phyloP scores from a whole-genome alignment of 2,329 filamentous ascomycete genomes.

The Botryotinia narcissicola region DNA sequence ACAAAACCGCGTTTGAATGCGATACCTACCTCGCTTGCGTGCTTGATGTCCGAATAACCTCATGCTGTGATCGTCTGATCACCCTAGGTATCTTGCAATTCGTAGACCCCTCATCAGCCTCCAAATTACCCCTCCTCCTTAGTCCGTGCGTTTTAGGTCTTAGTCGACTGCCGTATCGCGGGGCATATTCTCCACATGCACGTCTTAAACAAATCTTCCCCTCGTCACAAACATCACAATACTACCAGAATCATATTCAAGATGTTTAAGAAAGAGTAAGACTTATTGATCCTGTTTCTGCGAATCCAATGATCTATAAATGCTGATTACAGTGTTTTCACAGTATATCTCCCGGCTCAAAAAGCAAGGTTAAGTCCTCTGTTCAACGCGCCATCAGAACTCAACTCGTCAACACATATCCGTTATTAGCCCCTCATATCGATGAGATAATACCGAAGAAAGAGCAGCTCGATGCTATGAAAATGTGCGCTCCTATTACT shows the following conservation, averaged over 20 bases:
- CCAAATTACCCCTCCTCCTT: conserved; percentile 17
- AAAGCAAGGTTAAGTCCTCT: conserved; percentile 96
- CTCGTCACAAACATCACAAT: conserved; percentile 17
- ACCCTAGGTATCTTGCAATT: neutral
- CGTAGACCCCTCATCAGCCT: neutral
- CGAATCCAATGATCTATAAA: conserved; percentile 14
- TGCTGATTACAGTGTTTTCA: conserved; percentile 30
- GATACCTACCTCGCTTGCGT: no score
- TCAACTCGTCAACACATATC: conserved; percentile 80
- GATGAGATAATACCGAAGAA: conserved; percentile 97
- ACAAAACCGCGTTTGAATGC: neutral
- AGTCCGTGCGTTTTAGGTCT: conserved; percentile 22
- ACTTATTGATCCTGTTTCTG: conserved; percentile 35
- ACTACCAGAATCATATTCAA: conserved; percentile 35
- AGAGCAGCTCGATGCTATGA: conserved; percentile 82
- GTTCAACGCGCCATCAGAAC: conserved; percentile 83
- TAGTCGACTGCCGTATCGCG: conserved; percentile 24
- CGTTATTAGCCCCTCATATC: conserved; percentile 80
- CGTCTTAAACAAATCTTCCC: conserved; percentile 16
- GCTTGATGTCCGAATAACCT: conserved; percentile 8
- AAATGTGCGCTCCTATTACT: conserved; percentile 56
- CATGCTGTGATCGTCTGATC: neutral
- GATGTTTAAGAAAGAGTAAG: conserved; percentile 93
- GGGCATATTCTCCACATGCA: conserved; percentile 26
- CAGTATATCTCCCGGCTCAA: conserved; percentile 73